Percentiles rank a stretch among this genome's conserved stretches.
These are phyloP conservation scores for Bimuria novae-zelandiae DNA, from an alignment of 2,329 filamentous ascomycete genomes.

Conservation along the genomic window DNA sequence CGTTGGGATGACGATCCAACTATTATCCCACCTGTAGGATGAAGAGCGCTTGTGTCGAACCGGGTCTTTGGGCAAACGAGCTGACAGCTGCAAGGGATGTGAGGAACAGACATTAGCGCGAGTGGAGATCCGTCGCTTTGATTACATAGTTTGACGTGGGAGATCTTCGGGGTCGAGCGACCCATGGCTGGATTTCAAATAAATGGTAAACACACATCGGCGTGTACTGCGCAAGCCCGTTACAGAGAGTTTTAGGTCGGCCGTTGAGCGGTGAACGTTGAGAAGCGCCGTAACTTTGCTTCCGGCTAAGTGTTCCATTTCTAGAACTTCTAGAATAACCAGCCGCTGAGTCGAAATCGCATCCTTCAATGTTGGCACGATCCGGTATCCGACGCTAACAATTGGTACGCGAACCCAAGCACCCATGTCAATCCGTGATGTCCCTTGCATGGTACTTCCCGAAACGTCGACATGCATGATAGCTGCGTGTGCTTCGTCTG, in stretches of 20 bases:
- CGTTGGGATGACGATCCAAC: neutral
- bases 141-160: neutral
- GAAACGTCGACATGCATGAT: slow-evolving; percentile 2
- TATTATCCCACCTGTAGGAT: neutral
- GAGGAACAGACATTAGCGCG: slow-evolving; percentile 3
- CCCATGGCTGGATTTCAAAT: too few species aligned
- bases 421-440: neutral
- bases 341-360: too few species aligned
- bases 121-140: neutral
- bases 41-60: neutral
- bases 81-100: neutral
- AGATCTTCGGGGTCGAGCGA: too few species aligned
- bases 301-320: too few species aligned
- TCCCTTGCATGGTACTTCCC: neutral
- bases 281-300: too few species aligned
- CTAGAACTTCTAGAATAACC: too few species aligned
- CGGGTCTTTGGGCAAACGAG: neutral
- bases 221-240: too few species aligned
- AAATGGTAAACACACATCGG: too few species aligned
- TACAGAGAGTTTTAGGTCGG: neutral
- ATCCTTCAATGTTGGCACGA: neutral
- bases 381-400: neutral
- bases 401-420: slow-evolving; percentile 2
- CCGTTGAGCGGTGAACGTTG: neutral
- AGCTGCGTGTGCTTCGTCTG: slow-evolving; percentile 2